Percentiles rank a stretch among this genome's conserved stretches.
These are phyloP conservation scores for Graphium sp. DNA, from an alignment of 2,329 filamentous ascomycete species.

Conservation along the genomic window DNA sequence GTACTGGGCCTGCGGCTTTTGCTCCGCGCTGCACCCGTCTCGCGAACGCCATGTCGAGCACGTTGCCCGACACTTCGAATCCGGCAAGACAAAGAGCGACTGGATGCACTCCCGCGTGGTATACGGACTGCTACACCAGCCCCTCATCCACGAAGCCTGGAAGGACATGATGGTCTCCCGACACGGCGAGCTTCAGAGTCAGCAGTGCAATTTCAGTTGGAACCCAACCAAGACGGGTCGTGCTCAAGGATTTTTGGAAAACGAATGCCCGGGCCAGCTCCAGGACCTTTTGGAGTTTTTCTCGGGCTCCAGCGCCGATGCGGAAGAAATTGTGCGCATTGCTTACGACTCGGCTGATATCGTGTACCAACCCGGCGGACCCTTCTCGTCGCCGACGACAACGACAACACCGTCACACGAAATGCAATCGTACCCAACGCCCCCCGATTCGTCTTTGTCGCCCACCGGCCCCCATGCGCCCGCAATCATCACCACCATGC, in stretches of 20 bases:
- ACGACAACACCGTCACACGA: conserved; percentile 3
- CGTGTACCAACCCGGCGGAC: conserved; percentile 18
- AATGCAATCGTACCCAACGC: conserved; percentile 10
- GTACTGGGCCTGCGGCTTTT: conserved; percentile 55
- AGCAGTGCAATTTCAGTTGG: conserved; percentile 47
- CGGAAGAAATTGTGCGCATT: conserved; percentile 36
- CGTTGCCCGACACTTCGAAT: conserved; percentile 50
- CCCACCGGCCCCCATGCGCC: conserved; percentile 9
- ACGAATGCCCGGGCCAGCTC: conserved; percentile 43
- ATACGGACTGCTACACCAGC: conserved; percentile 50
- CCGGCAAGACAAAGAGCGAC: conserved; percentile 42
- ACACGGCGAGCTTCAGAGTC: conserved; percentile 33
- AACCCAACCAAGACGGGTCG: conserved; percentile 36
- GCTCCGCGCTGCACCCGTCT: conserved; percentile 42
- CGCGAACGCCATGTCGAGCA: conserved; percentile 53
- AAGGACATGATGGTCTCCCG: conserved; percentile 34
- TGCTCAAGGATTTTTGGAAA: conserved; percentile 41
- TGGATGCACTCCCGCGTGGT: conserved; percentile 56
- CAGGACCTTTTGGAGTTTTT: conserved; percentile 51
- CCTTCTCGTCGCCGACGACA: conserved; percentile 11
- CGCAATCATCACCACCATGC: conserved; percentile 10
- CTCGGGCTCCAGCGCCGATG: conserved; percentile 37
- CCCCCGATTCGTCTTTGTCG: conserved; percentile 10
- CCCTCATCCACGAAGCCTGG: conserved; percentile 44
- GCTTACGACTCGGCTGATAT: conserved; percentile 40